Evolutionary conservation across 257 asterid species (phyloP).

Genomic region (Salvia splendens): DNA sequence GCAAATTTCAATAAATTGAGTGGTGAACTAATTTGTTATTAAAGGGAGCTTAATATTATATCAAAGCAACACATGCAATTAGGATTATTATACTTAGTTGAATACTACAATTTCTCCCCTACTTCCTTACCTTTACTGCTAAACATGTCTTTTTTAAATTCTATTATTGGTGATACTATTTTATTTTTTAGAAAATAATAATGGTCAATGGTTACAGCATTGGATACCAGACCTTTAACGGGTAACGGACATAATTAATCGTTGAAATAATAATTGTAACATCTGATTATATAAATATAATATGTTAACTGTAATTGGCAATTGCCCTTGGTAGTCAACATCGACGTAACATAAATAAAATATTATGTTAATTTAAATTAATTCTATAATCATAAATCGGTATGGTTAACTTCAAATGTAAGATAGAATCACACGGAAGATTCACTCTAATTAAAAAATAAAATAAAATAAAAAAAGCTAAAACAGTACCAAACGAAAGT

Average conservation of each 20-base stretch:
- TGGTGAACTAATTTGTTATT: neutral
- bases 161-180: neutral
- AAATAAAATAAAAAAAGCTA: neutral
- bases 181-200: neutral
- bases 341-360: too few species aligned
- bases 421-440: neutral
- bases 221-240: conserved; percentile 29
- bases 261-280: neutral
- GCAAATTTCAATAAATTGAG: neutral
- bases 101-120: neutral
- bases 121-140: neutral
- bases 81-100: neutral
- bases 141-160: neutral
- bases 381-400: neutral
- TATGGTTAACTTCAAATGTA: neutral
- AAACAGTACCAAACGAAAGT: neutral
- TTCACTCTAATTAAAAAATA: neutral
- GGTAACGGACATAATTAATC: conserved; percentile 13
- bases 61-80: neutral
- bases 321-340: too few species aligned
- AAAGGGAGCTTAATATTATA: neutral
- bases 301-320: too few species aligned
- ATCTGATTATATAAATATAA: too few species aligned
- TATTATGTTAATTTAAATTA: too few species aligned
- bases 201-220: conserved; percentile 29